Base-by-base conservation (phyloP, 2,329 filamentous ascomycete species). In the Hypocreales sp. region DNA sequence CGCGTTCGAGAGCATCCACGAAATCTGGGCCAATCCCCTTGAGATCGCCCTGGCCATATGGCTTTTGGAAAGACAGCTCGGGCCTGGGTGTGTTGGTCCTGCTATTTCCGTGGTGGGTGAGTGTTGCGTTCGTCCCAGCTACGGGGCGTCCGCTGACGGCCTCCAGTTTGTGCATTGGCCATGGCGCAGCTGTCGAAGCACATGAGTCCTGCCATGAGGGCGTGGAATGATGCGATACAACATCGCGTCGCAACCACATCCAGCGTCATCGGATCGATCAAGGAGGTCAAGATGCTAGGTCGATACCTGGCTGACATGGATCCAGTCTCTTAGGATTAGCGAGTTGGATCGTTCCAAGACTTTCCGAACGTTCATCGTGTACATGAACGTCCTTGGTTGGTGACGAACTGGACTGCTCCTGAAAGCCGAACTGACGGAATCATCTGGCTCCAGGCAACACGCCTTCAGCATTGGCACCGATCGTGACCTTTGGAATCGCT, bases 11-110 rank as follows among this genome's bases (percentile, higher is more conserved):
- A 45, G 36, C 0, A 33, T 58, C 17, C 59, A 61, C 26, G 56
- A 60, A 15, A 30, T 52, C 3, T 60, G 55, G 55, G 52, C 48
- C 2, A 50, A 44, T 19, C 28, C 47, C 2, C 36, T 64, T 0
- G 55, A 66, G 31, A 52, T 61, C 13, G 47, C 35, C 2, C 26
- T 66, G 11, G 56, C 55, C 1, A 49, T 58, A 15, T 68, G 51
- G 35, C 41, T 68, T 0, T 40, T 70, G 0, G 47, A 60, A 11
- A 40, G 40, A 8, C 51, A 64, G 25, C 40, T 67, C 4, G 60
- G 61, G 0, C 42, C 50, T 1, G 59, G 58, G 0, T 64, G 57
- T 22, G 39, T 55, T 0, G 55, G 56, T 1, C 62, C 62, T 0
- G 48, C 64, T 8, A 50, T 50, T 1, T 46, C 61, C 1, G 30